phyloP scores from a whole-genome alignment of 768 basidiomycete species.

The Lentinus tigrinus region DNA sequence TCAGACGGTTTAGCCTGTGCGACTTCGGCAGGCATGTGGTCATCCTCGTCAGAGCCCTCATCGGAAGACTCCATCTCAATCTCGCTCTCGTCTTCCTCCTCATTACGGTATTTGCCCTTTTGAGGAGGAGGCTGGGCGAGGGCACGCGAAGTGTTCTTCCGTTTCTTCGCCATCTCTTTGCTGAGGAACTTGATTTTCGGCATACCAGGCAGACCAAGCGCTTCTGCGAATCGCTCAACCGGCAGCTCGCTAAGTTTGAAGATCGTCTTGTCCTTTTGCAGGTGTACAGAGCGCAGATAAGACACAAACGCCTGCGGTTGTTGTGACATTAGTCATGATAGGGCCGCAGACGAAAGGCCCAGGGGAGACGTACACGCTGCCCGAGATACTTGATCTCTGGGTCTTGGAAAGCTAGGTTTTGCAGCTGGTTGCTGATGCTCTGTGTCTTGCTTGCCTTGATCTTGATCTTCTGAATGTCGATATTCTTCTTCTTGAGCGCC shows the following conservation, averaged over 20 bases:
- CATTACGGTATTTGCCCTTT: slow-evolving; percentile 10
- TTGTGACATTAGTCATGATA: not conserved
- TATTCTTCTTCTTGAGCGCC: slow-evolving; percentile 67
- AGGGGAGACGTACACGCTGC: slow-evolving; percentile 73
- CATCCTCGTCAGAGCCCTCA: slow-evolving; percentile 30
- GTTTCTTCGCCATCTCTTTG: slow-evolving; percentile 65
- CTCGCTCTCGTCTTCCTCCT: slow-evolving; percentile 29
- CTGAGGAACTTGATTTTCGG: slow-evolving; percentile 91
- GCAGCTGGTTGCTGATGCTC: slow-evolving; percentile 82
- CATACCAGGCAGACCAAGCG: slow-evolving; percentile 89
- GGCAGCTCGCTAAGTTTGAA: slow-evolving; percentile 87
- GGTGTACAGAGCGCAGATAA: slow-evolving; percentile 87
- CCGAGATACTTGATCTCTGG: slow-evolving; percentile 97
- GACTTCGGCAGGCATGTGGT: not conserved
- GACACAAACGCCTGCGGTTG: slow-evolving; percentile 83
- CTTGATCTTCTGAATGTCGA: slow-evolving; percentile 79
- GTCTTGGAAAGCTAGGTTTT: slow-evolving; percentile 91
- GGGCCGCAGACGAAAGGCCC: not conserved
- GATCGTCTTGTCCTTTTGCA: slow-evolving; percentile 92
- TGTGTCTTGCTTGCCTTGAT: slow-evolving; percentile 85
- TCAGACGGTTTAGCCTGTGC: slow-evolving; percentile 22
- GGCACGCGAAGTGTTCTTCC: slow-evolving; percentile 69
- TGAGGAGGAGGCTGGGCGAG: slow-evolving; percentile 34
- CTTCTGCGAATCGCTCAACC: slow-evolving; percentile 79
- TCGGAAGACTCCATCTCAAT: slow-evolving; percentile 23